Evolutionary conservation across 2,329 filamentous ascomycete genomes (phyloP), one percentile per base, ranked within the genome.

Genomic region (Grosmannia serpens): DNA sequence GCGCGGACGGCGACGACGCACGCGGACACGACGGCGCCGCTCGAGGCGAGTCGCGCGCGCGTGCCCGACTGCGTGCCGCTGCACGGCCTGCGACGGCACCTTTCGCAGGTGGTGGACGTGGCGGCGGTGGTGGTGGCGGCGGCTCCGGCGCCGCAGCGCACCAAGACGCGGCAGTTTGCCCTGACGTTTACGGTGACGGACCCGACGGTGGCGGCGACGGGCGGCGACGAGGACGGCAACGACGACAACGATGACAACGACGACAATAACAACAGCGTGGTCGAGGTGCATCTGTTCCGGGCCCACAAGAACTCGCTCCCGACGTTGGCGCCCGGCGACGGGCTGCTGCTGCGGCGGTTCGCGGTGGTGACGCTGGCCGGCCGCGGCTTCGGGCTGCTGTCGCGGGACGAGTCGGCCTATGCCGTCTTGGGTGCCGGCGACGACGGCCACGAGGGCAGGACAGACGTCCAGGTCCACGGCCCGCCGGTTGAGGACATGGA

Each of bases 111-210:
- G 27, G 66, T 80, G 2, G 80, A 85, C 65, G 70, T 84, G 7
- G 68, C 84, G 10, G 83, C 75, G 20, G 72, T 86, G 8, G 81
- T 74, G 4, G 79, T 79, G 17, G 74, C 74, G 17, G 56, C 59
- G 9, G 58, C 61, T 3, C 69, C 75, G 11, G 72, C 76, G 53
- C 76, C 82, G 8, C 71, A 75, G 59, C 76, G 82, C 44, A 79
- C 80, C 29, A 84, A 82, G 65, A 71, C 74, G 60, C 74, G 82
- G 26, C 80, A 85, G 65, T 85, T 78, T 68, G 77, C 81, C 69
- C 76, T 84, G 64, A 76, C 77, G 20, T 79, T 86, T 62, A 77
- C 75, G 47, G 70, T 84, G 15, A 80, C 77, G 0, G 83, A 86
- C 64, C 80, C 29, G 59, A 59, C 22, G 55, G n/a, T 11, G 26